A percentile compares a stretch with the other conserved stretches of the same genome.
Evolutionary conservation across 2,329 filamentous ascomycete genomes (phyloP).

Genomic region (Trichoderma atroviride): DNA sequence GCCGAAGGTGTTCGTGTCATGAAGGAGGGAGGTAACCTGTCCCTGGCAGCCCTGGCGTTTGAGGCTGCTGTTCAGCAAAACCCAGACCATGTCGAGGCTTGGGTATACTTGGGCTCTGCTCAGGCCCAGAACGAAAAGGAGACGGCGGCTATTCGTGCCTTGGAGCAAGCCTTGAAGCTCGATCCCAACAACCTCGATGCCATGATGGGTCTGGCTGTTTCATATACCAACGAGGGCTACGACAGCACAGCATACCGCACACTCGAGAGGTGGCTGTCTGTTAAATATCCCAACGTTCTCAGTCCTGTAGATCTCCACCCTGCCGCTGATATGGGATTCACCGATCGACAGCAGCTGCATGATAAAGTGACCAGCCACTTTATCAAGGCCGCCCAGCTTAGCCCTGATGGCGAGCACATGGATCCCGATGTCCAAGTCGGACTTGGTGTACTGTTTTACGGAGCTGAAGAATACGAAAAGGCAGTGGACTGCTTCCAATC

Average conservation of each 20-base stretch:
- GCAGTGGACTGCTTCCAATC: constrained; percentile 97
- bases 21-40: constrained; percentile 90
- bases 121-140: constrained; percentile 99
- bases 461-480: constrained; percentile 96
- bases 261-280: constrained; percentile 93
- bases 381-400: constrained; percentile 88
- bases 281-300: constrained; percentile 86
- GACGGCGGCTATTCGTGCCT: constrained; percentile 87
- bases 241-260: constrained; percentile 96
- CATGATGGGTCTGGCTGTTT: constrained; percentile 93
- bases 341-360: constrained; percentile 86
- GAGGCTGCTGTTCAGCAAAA: constrained; percentile 94
- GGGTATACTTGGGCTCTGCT: constrained; percentile 87
- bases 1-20: constrained; percentile 93
- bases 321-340: constrained; percentile 86
- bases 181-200: constrained; percentile 86
- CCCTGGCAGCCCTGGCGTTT: constrained; percentile 89
- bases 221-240: constrained; percentile 98
- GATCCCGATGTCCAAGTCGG: constrained; percentile 98
- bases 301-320: constrained; percentile 71
- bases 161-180: constrained; percentile 87
- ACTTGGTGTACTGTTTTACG: constrained; percentile 95
- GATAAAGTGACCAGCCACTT: constrained; percentile 89
- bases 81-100: constrained; percentile 84
- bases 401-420: constrained; percentile 91